A percentile compares a stretch with the other conserved stretches of the same genome.
phyloP scores from a whole-genome alignment of 139 green algal genomes.

The Picochlorum sp. region DNA sequence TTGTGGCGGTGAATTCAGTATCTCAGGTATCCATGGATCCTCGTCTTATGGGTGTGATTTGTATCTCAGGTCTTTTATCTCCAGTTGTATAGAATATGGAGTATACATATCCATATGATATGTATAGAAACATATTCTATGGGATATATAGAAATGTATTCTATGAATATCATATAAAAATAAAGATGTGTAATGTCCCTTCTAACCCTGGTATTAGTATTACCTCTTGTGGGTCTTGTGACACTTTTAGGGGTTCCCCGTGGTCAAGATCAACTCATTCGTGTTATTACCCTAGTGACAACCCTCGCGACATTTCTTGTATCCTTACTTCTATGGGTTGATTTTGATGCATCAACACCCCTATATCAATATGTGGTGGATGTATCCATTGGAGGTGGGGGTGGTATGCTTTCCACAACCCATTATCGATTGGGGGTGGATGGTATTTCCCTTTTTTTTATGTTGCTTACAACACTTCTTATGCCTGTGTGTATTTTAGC shows the following conservation, averaged over 20 bases:
- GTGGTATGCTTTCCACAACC: conserved; percentile 14
- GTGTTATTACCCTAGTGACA: conserved; percentile 20
- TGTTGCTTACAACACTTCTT: conserved; percentile 52
- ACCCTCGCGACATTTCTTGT: conserved; percentile 32
- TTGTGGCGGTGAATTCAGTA: conserved; percentile 29
- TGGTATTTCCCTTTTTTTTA: conserved; percentile 54
- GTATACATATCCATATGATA: too few relatives aligned
- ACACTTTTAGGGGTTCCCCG: conserved; percentile 31
- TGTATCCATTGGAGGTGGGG: neutral
- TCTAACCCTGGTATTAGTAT: conserved; percentile 13
- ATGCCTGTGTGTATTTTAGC: conserved; percentile 58
- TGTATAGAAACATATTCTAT: too few relatives aligned
- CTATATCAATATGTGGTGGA: conserved; percentile 42
- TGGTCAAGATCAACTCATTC: conserved; percentile 31
- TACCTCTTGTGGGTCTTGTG: conserved; percentile 13
- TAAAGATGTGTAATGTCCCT: conserved; percentile 21
- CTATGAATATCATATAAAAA: too few relatives aligned
- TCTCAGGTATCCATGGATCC: conserved; percentile 36
- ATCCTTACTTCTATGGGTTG: conserved; percentile 36
- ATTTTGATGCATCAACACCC: conserved; percentile 41
- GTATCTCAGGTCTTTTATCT: conserved; percentile 35
- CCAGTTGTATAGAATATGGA: conserved; percentile 19
- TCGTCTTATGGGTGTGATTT: conserved; percentile 39
- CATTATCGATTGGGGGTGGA: conserved; percentile 43
- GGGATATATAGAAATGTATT: too few relatives aligned